Evolutionary conservation across 371 early-diverging fungal genomes (phyloP).

Genomic region (Mortierella sp.): DNA sequence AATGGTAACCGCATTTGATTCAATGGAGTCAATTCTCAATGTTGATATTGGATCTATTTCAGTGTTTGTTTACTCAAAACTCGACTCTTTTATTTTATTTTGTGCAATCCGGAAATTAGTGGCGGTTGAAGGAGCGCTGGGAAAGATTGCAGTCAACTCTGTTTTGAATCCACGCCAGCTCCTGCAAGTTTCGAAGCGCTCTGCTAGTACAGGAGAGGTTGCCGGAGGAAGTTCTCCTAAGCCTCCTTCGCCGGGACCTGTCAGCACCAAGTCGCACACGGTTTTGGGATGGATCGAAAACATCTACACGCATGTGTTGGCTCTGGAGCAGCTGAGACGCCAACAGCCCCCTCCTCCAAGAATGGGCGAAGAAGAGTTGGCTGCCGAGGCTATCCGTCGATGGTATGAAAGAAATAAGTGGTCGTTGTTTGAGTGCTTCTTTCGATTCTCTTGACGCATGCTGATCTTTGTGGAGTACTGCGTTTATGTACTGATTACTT

Average conservation of each 20-base stretch:
- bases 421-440: too few species aligned
- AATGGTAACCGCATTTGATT: conserved; percentile 19
- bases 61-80: neutral
- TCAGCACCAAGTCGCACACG: conserved; percentile 56
- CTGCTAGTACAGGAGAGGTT: conserved; percentile 18
- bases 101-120: conserved; percentile 55
- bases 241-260: conserved; percentile 49
- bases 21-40: conserved; percentile 53
- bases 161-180: conserved; percentile 90
- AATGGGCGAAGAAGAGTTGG: conserved; percentile 60
- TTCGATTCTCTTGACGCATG: neutral
- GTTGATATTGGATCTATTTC: neutral
- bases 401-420: conserved; percentile 54
- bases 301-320: conserved; percentile 78
- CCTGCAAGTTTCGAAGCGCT: conserved; percentile 72
- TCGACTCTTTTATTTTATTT: neutral
- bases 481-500: neutral
- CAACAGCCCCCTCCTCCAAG: conserved; percentile 62
- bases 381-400: conserved; percentile 62
- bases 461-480: neutral
- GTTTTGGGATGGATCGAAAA: conserved; percentile 81
- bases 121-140: conserved; percentile 94
- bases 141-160: conserved; percentile 90
- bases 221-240: conserved; percentile 40
- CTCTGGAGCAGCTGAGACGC: conserved; percentile 85